Evolutionary conservation across 1,284 basidiomycete genomes (phyloP).

Genomic region (Ganoderma resinaceum): DNA sequence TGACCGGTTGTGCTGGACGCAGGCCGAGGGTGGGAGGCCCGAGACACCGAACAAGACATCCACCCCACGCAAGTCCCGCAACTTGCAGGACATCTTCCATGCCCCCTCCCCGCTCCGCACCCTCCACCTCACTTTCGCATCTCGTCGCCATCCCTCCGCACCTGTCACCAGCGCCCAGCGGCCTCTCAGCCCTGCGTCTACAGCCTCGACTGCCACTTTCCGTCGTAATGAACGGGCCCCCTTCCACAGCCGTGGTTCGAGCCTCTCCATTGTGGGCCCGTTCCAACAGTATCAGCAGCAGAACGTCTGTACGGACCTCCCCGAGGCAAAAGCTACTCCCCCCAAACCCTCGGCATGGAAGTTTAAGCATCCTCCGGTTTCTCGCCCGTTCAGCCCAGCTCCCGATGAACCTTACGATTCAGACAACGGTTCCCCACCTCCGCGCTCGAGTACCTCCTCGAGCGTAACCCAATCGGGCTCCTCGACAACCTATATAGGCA

Average conservation of each 20-base stretch:
- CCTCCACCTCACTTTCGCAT: conserved; percentile 56
- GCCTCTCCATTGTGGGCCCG: conserved; percentile 31
- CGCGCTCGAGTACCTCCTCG: conserved; percentile 74
- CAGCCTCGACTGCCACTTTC: conserved; percentile 32
- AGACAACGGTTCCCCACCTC: conserved; percentile 41
- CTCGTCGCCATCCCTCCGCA: conserved; percentile 47
- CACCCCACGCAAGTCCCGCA: conserved; percentile 41
- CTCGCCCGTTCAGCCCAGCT: conserved; percentile 59
- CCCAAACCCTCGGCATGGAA: conserved; percentile 39
- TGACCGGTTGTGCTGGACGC: conserved; percentile 25
- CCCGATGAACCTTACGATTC: conserved; percentile 36
- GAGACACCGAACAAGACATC: conserved; percentile 44
- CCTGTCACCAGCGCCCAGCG: conserved; percentile 39
- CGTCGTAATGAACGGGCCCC: conserved; percentile 23
- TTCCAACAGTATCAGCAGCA: conserved; percentile 18
- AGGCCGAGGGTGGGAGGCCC: conserved; percentile 31
- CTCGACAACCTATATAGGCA: conserved; percentile 45
- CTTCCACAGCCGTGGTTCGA: conserved; percentile 34
- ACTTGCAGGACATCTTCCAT: conserved; percentile 45
- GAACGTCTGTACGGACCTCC: conserved; percentile 28
- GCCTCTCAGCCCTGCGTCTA: conserved; percentile 32
- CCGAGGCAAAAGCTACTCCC: conserved; percentile 32
- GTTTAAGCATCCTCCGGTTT: conserved; percentile 65
- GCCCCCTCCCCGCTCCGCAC: conserved; percentile 61
- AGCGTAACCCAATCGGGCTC: conserved; percentile 60